Conservation (phyloP, 2,329 filamentous ascomycete genomes). For the Penicillium sp. region DNA sequence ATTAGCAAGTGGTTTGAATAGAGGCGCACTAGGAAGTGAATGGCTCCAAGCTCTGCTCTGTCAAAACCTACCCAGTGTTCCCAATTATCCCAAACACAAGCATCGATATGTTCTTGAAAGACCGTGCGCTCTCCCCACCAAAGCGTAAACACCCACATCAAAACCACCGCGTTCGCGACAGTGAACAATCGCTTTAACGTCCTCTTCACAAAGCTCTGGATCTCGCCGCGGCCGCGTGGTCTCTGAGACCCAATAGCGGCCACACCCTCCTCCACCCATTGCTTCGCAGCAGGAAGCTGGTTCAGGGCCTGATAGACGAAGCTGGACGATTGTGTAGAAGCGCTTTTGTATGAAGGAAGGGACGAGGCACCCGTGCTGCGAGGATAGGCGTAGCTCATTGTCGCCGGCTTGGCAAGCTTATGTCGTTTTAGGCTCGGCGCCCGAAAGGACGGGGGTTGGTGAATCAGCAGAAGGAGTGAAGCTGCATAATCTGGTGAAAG, state of each 20-base stretch:
- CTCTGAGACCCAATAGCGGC: slow-evolving; percentile 8
- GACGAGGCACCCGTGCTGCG: slow-evolving; percentile 30
- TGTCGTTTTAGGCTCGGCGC: slow-evolving; percentile 16
- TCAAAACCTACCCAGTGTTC: slow-evolving; percentile 77
- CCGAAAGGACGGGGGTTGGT: slow-evolving; percentile 17
- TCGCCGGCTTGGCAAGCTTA: slow-evolving; percentile 16
- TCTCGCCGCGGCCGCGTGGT: slow-evolving; percentile 18
- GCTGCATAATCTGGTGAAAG: slow-evolving; percentile 22
- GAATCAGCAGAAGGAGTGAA: slow-evolving; percentile 23
- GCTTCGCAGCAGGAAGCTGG: slow-evolving; percentile 24
- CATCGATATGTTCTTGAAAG: slow-evolving; percentile 71
- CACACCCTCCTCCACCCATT: slow-evolving; percentile 27
- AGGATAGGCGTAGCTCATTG: slow-evolving; percentile 42
- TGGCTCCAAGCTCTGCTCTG: background rate
- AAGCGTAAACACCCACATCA: slow-evolving; percentile 75
- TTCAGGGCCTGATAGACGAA: slow-evolving; percentile 20
- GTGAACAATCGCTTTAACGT: slow-evolving; percentile 30
- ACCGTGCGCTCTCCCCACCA: slow-evolving; percentile 84
- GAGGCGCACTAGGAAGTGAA: background rate
- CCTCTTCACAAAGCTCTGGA: slow-evolving; percentile 19
- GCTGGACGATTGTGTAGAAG: slow-evolving; percentile 15
- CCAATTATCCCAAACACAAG: slow-evolving; percentile 84
- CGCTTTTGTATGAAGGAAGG: slow-evolving; percentile 29
- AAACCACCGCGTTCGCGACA: slow-evolving; percentile 68
- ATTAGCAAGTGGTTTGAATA: slow-evolving; percentile 3